Evolutionary conservation across 169 alveolate species (phyloP), one percentile per base, ranked within the genome.

Genomic region (Plasmodium coatneyi): DNA sequence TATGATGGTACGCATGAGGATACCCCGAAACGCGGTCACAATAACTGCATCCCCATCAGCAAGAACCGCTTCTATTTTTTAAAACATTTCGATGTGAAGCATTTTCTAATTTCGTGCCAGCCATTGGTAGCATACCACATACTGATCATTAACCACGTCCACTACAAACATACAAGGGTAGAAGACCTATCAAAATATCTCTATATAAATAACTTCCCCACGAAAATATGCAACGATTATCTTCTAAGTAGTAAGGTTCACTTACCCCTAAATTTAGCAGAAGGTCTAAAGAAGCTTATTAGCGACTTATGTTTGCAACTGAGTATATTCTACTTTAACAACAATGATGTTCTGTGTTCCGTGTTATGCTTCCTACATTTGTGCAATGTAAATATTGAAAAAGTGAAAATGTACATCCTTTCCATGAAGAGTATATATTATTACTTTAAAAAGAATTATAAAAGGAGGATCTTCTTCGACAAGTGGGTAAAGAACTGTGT

Each of bases 111-210:
- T 46, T 32, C 66, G 25, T 84, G 83, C 32, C 92, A 84, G 36
- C 92, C 92, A 1, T 52, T 84, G 78, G 80, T 84, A 84, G 92
- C 92, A 6, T 84, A 84, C 41, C 92, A 84, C 43, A 84, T 84
- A 30, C 78, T 84, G 78, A 84, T 74, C 10, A 28, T 84, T 6
- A 84, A 84, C n/a, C 52, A 46, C 6, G 54, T 72, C 22, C 78
- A 43, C 22, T 84, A 84, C 80, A 49, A n/a, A 43, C 10, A 84
- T 32, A 46, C 52, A 14, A 74, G 54, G 39, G 52, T 74, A 84
- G 60, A 12, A 12, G 60, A 84, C 56, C 22, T 74, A 30, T 28
- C 36, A 19, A 14, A 25, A 46, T 84, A 84, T 49, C 78, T 84
- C 46, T 72, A n/a, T 72, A 74, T 71, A n/a, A 84, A 84, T 72